A percentile compares a stretch with the other conserved stretches of the same genome.
Evolutionary conservation across 306 rosid genomes (phyloP).

Genomic region (Comarum palustre): DNA sequence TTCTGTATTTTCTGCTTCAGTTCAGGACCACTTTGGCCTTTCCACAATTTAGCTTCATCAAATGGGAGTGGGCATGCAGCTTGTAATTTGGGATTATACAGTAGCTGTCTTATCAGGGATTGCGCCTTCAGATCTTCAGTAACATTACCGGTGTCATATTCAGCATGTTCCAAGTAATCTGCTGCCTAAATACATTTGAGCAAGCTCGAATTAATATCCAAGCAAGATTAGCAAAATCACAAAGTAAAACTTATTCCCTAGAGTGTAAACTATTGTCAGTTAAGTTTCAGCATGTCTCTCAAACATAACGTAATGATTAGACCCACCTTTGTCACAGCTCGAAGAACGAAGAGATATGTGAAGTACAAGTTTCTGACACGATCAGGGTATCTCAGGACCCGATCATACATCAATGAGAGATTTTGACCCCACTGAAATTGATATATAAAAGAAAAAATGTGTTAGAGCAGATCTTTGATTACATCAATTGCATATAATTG

Average conservation of each 20-base stretch:
- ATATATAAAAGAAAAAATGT: conserved; percentile 3
- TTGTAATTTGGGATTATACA: conserved; percentile 70
- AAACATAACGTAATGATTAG: conserved; percentile 4
- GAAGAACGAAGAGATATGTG: conserved; percentile 87
- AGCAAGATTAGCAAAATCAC: conserved; percentile 7
- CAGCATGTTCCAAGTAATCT: conserved; percentile 87
- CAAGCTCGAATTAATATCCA: conserved; percentile 20
- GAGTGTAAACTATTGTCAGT: not conserved
- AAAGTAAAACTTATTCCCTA: not conserved
- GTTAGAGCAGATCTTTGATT: conserved; percentile 17
- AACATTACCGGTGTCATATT: conserved; percentile 74
- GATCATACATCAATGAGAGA: conserved; percentile 68
- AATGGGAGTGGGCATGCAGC: conserved; percentile 97
- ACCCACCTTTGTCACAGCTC: conserved; percentile 93
- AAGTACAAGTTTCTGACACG: conserved; percentile 91
- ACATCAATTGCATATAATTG: not conserved
- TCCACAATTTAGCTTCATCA: conserved; percentile 98
- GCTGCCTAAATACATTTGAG: conserved; percentile 59
- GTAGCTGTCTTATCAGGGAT: conserved; percentile 75
- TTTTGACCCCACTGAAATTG: conserved; percentile 87
- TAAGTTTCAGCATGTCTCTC: conserved; percentile 1
- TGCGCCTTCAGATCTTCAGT: conserved; percentile 77
- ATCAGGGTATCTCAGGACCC: conserved; percentile 77
- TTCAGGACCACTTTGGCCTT: conserved; percentile 93
- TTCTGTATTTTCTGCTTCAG: conserved; percentile 81